These are phyloP conservation scores for Cladosporium sp. DNA, from an alignment of 2,329 filamentous ascomycete genomes.

Conservation along the genomic window DNA sequence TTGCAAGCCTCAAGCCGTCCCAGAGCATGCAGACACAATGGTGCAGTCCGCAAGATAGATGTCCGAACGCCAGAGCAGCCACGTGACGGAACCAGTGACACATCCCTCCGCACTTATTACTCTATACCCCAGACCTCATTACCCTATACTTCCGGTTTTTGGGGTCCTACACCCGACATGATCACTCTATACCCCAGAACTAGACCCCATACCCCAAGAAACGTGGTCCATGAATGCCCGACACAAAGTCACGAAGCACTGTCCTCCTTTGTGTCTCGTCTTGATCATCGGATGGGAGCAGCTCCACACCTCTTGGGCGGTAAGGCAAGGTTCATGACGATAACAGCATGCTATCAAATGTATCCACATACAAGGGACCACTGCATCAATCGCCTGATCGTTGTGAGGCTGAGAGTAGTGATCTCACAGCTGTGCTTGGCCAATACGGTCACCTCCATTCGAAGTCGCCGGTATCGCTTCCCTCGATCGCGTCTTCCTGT, in stretches of 20 bases:
- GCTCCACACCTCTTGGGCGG: no score
- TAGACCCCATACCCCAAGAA: slow-evolving; percentile 1
- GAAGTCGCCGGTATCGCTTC: no score
- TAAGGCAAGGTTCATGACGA: no score
- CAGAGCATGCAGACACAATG: neutral
- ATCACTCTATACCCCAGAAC: slow-evolving; percentile 5
- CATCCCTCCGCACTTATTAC: slow-evolving; percentile 4
- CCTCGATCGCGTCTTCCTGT: no score
- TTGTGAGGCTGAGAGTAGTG: no score
- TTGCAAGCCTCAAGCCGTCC: neutral
- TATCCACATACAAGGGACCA: no score
- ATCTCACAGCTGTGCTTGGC: no score
- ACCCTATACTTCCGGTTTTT: neutral
- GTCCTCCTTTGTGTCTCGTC: neutral
- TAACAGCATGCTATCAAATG: no score
- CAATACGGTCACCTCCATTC: no score
- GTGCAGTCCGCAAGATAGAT: neutral
- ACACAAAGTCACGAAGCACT: neutral
- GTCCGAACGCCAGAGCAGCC: neutral
- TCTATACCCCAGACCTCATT: slow-evolving; percentile 3
- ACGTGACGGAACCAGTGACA: neutral
- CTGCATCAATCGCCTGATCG: no score
- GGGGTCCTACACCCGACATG: neutral
- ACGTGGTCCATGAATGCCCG: neutral
- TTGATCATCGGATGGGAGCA: no score